Conservation (phyloP, 108 stramenopile species). For the Pseudonitzschia delicatissima region DNA sequence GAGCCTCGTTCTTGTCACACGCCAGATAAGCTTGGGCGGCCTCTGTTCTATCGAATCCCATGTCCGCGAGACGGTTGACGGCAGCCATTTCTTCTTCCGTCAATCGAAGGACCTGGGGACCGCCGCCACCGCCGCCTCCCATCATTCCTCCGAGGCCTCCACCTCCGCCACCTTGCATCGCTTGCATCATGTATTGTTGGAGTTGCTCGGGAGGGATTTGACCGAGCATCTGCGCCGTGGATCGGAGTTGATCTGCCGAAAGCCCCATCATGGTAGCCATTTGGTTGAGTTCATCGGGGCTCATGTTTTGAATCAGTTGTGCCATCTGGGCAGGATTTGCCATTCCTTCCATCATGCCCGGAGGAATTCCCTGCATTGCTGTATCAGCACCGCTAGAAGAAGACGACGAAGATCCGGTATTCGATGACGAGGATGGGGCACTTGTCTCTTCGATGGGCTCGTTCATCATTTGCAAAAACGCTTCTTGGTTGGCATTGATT, state of each 20-base stretch:
- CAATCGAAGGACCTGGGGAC: conserved; percentile 74
- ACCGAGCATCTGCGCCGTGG: conserved; percentile 85
- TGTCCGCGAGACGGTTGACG: conserved; percentile 89
- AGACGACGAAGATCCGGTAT: conserved; percentile 34
- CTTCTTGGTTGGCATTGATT: conserved; percentile 93
- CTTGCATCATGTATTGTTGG: conserved; percentile 84
- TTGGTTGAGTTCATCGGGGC: conserved; percentile 81
- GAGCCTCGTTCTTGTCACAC: conserved; percentile 98
- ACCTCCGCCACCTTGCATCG: conserved; percentile 59
- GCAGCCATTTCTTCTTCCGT: conserved; percentile 95
- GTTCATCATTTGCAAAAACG: conserved; percentile 97
- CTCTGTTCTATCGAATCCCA: conserved; percentile 94
- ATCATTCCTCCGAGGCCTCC: conserved; percentile 49
- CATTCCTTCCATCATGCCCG: conserved; percentile 71
- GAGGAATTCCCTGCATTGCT: conserved; percentile 32
- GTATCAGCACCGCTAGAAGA: conserved; percentile 26
- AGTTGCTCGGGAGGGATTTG: conserved; percentile 93
- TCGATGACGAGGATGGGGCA: conserved; percentile 19
- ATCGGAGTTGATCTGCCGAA: conserved; percentile 88
- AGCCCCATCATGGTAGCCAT: conserved; percentile 94
- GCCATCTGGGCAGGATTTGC: conserved; percentile 82
- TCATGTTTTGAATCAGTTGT: conserved; percentile 86
- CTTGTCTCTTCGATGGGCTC: conserved; percentile 83
- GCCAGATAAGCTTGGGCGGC: conserved; percentile 97
- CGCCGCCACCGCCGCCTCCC: conserved; percentile 52